These are phyloP conservation scores for Mycena citricolor DNA, from an alignment of 1,284 basidiomycete genomes.

Conservation along the genomic window DNA sequence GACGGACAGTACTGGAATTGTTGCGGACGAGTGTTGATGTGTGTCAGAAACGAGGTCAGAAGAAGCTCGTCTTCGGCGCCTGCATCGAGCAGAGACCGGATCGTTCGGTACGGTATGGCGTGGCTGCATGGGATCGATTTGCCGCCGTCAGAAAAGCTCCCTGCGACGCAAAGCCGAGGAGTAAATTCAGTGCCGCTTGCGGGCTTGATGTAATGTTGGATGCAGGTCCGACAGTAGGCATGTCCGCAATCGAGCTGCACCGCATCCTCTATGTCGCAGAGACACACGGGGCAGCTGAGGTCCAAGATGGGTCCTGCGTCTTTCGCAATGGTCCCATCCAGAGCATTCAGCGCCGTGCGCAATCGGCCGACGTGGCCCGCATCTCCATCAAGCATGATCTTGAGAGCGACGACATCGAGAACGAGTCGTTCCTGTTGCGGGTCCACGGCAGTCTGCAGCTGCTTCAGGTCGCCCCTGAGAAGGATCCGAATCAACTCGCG, in stretches of 20 bases:
- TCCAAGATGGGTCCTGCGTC: constrained; percentile 7
- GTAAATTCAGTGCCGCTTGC: constrained; percentile 28
- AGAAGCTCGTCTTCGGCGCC: constrained; percentile 40
- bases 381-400: constrained; percentile 38
- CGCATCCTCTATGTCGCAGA: constrained; percentile 37
- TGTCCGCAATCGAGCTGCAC: constrained; percentile 47
- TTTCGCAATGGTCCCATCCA: constrained; percentile 13
- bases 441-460: constrained; percentile 37
- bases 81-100: constrained; percentile 40
- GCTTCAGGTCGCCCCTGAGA: constrained; percentile 36
- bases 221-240: constrained; percentile 49
- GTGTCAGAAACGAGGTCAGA: constrained; percentile 37
- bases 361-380: constrained; percentile 29
- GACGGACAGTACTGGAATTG: constrained; percentile 50
- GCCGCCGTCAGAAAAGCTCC: no score
- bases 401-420: constrained; percentile 37
- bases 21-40: constrained; percentile 39
- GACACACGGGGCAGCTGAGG: constrained; percentile 41
- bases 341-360: constrained; percentile 17
- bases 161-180: constrained; percentile 40
- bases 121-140: no score
- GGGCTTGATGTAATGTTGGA: constrained; percentile 42
- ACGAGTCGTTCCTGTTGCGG: constrained; percentile 38
- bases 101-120: constrained; percentile 39
- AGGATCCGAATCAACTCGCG: constrained; percentile 34